Evolutionary conservation across 805 yeast genomes (phyloP), one percentile per base, ranked within the genome.

Genomic region (Metschnikowia picachoensis): DNA sequence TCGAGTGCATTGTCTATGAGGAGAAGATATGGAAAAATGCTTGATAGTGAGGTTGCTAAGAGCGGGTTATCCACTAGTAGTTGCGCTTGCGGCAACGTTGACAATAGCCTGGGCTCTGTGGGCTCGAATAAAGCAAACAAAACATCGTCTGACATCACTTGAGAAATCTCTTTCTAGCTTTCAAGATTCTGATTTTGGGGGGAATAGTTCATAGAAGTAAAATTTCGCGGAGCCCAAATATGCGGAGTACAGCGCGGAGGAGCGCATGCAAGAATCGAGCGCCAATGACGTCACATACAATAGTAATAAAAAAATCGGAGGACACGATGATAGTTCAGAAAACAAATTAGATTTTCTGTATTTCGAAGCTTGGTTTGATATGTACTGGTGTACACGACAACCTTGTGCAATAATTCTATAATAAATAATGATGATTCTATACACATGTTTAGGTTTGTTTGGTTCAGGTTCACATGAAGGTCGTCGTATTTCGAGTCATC

Each of bases 21-120:
- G 13, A 76, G 56, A 30, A 79, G 60, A 47, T 72, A 63, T 1
- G 83, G 83, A 49, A 74, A 77, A 29, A 73, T 66, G 35, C 72
- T 65, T 32, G 76, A 67, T 28, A 79, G 63, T 1, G 78, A 74
- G 8, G 76, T 62, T 8, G 78, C 66, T n/a, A 78, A 56, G 6
- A 67, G 53, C 3, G 81, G 81, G n/a, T 59, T 65, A 20, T 70
- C 74, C n/a, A 60, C 59, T n/a, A 72, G 53, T n/a, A 70, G 57
- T 33, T 60, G 60, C 38, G 60, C 54, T 38, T 65, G 64, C 8
- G 72, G 55, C 2, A 65, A 47, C 3, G 54, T 47, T 13, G 65
- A 57, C 14, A 72, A 58, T 13, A 68, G 52, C 39, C 59, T 57
- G 2, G 70, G 61, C 41, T 70, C 75, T 8, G 67, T 52, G 8